These are phyloP conservation scores for Tetradesmus lagerheimii DNA, from an alignment of 139 green algal species.

Conservation along the genomic window DNA sequence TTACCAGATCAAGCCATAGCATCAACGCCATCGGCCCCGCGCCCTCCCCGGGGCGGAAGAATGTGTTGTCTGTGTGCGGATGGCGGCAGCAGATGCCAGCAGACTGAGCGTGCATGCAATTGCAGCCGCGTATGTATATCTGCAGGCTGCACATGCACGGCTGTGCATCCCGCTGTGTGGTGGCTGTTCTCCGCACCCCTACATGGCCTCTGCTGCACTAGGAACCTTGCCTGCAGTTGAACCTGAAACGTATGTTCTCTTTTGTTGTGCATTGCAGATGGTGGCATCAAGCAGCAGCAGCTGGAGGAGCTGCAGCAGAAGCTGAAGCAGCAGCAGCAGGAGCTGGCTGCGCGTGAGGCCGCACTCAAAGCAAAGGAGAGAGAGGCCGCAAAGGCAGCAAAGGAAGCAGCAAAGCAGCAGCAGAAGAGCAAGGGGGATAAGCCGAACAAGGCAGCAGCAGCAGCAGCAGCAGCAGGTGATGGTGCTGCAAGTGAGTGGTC, in stretches of 20 bases:
- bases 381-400: not conserved
- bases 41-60: too few species aligned
- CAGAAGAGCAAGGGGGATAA: not conserved
- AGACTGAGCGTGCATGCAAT: not conserved
- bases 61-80: too few species aligned
- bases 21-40: too few species aligned
- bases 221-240: too few species aligned
- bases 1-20: too few species aligned
- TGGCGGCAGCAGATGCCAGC: too few species aligned
- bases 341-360: not conserved
- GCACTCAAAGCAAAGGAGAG: not conserved
- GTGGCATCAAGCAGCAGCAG: not conserved
- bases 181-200: too few species aligned
- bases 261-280: too few species aligned
- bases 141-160: not conserved
- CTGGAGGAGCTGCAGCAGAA: not conserved
- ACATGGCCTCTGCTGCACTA: too few species aligned
- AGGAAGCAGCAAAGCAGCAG: not conserved
- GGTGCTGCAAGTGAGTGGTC: not conserved
- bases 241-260: too few species aligned
- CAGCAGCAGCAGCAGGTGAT: not conserved
- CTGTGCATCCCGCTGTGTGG: not conserved
- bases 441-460: not conserved
- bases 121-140: not conserved
- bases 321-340: not conserved